phyloP scores from a whole-genome alignment of 495 filamentous ascomycete species.

The Trypethelium eluteriae region DNA sequence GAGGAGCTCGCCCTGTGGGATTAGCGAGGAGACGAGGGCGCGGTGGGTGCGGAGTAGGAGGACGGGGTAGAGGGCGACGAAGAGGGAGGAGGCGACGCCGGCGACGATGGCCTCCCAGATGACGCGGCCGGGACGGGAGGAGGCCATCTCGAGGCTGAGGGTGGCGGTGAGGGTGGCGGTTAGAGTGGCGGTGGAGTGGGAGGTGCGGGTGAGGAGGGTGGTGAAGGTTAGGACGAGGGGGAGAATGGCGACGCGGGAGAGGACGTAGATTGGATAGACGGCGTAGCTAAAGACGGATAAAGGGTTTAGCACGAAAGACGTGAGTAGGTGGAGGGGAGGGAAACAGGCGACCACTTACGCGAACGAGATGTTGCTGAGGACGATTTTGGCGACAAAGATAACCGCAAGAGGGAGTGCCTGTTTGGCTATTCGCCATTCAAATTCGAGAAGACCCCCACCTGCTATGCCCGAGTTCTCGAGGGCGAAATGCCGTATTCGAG shows the following conservation, averaged over 20 bases:
- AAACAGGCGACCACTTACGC: slow-evolving; percentile 32
- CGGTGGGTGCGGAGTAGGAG: slow-evolving; percentile 43
- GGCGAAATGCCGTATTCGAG: slow-evolving; percentile 26
- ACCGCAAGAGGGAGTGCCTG: slow-evolving; percentile 41
- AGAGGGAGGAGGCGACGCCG: slow-evolving; percentile 45
- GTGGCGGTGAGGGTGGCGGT: slow-evolving; percentile 45
- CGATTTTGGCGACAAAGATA: slow-evolving; percentile 42
- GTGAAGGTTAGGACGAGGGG: slow-evolving; percentile 42
- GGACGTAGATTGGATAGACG: slow-evolving; percentile 42
- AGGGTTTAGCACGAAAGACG: not conserved
- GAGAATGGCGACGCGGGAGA: slow-evolving; percentile 42
- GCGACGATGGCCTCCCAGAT: slow-evolving; percentile 45
- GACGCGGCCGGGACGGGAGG: slow-evolving; percentile 36
- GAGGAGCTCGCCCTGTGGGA: slow-evolving; percentile 27
- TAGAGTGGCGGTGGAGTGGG: slow-evolving; percentile 41
- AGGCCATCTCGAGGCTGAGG: slow-evolving; percentile 43
- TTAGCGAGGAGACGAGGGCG: slow-evolving; percentile 27
- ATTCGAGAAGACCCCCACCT: slow-evolving; percentile 45
- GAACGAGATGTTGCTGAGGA: slow-evolving; percentile 46
- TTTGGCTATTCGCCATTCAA: slow-evolving; percentile 37
- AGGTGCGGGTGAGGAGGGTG: slow-evolving; percentile 35
- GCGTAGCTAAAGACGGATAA: slow-evolving; percentile 34
- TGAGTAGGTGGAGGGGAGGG: not conserved
- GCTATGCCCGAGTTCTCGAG: slow-evolving; percentile 41
- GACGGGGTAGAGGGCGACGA: slow-evolving; percentile 45